These are phyloP conservation scores for Claviceps paspali DNA, from an alignment of 2,329 filamentous ascomycete genomes.

Conservation along the genomic window DNA sequence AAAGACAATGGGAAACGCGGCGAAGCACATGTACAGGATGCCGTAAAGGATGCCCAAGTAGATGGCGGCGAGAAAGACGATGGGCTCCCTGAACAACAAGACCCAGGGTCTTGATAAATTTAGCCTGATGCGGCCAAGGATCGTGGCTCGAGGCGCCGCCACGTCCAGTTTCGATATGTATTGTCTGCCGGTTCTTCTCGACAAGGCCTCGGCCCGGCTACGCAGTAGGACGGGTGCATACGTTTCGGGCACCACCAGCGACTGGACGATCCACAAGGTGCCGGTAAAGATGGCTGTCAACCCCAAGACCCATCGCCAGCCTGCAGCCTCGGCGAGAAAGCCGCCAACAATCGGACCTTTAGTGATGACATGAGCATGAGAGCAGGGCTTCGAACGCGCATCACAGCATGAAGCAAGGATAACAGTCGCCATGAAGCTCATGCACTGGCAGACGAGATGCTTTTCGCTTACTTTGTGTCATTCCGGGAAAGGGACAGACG, in stretches of 20 bases:
- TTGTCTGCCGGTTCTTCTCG: constrained; percentile 35
- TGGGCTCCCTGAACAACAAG: constrained; percentile 50
- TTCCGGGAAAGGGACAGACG: no score
- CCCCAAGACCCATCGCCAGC: constrained; percentile 52
- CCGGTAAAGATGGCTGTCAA: constrained; percentile 47
- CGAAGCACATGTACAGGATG: constrained; percentile 39
- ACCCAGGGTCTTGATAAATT: constrained; percentile 49
- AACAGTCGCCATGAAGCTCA: no score
- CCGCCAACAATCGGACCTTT: constrained; percentile 46
- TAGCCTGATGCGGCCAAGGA: constrained; percentile 35
- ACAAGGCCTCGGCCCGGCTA: constrained; percentile 33
- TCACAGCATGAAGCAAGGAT: no score
- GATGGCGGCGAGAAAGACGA: constrained; percentile 45
- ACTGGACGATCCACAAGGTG: constrained; percentile 37
- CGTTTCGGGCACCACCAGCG: constrained; percentile 41
- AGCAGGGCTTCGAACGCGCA: no score
- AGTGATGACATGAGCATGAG: no score
- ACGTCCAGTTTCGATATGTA: constrained; percentile 36
- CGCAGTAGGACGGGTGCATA: constrained; percentile 43
- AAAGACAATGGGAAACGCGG: constrained; percentile 46
- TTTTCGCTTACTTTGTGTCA: no score
- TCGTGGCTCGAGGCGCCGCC: constrained; percentile 24
- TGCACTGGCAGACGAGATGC: no score
- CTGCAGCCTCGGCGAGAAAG: constrained; percentile 42
- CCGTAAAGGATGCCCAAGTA: constrained; percentile 48